These are phyloP conservation scores for Colletotrichum noveboracense DNA, from an alignment of 2,329 filamentous ascomycete species.

Conservation along the genomic window DNA sequence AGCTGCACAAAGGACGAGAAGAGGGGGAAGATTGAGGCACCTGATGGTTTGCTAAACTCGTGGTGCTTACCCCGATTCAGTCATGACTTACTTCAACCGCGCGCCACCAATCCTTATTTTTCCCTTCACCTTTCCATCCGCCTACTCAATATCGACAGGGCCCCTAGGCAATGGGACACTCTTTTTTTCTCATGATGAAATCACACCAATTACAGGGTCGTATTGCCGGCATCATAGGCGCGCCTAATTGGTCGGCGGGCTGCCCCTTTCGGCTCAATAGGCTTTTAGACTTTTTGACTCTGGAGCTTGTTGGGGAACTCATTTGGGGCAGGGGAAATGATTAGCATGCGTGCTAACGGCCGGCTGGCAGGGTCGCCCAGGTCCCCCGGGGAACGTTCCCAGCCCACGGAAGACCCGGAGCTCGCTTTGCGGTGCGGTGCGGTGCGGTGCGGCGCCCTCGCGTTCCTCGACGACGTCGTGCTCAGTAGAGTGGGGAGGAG, in stretches of 20 bases:
- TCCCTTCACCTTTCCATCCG: not conserved
- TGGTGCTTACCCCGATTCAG: not conserved
- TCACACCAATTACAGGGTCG: not conserved
- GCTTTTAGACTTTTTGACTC: not conserved
- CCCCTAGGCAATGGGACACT: not conserved
- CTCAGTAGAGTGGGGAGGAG: not conserved
- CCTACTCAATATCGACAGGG: not conserved
- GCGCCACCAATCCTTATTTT: constrained; percentile 1
- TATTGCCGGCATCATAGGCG: not conserved
- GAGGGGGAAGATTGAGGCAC: not conserved
- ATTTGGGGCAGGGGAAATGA: not conserved
- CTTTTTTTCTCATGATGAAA: not conserved
- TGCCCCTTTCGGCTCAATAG: not conserved
- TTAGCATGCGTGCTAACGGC: not conserved
- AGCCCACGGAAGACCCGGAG: not conserved
- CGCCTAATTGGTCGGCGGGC: not conserved
- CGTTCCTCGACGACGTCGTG: not conserved
- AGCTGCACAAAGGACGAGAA: not conserved
- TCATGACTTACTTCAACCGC: not conserved
- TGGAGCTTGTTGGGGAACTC: not conserved
- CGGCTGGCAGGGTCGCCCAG: not conserved
- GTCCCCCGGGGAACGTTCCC: not conserved
- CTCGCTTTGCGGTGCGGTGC: not conserved
- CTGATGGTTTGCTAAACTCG: not conserved
- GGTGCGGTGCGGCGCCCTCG: not conserved